phyloP scores from a whole-genome alignment of 108 stramenopile genomes.

The Stephanodiscus minutulus region DNA sequence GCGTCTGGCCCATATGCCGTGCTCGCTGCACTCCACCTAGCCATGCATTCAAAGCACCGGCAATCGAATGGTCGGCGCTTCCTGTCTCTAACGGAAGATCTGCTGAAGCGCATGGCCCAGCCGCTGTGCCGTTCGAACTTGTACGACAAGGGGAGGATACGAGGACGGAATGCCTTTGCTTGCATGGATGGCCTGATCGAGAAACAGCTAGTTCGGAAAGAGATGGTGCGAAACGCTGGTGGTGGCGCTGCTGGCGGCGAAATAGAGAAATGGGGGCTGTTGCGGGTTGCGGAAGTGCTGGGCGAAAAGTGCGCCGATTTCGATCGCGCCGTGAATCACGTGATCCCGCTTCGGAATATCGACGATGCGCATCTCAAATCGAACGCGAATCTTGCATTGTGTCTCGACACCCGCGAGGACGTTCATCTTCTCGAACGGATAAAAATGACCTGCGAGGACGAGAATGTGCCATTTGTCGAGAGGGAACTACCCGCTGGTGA shows the following conservation, averaged over 20 bases:
- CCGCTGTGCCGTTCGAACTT: constrained; percentile 53
- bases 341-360: constrained; percentile 10
- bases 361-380: not conserved
- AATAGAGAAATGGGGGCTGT: constrained; percentile 49
- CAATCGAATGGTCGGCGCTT: constrained; percentile 27
- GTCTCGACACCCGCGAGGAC: constrained; percentile 57
- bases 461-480: constrained; percentile 37
- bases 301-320: constrained; percentile 43
- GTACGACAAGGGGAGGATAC: constrained; percentile 48
- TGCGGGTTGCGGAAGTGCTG: constrained; percentile 43
- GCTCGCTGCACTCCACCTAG: constrained; percentile 43
- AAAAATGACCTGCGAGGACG: constrained; percentile 37
- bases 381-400: constrained; percentile 23
- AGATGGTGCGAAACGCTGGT: constrained; percentile 40
- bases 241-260: constrained; percentile 28
- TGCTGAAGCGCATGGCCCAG: constrained; percentile 56
- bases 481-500: constrained; percentile 61
- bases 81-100: constrained; percentile 48
- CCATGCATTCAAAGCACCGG: constrained; percentile 30
- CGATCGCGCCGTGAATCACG: constrained; percentile 34
- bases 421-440: constrained; percentile 43
- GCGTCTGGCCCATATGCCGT: constrained; percentile 57
- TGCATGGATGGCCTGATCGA: constrained; percentile 54
- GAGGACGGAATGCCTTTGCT: constrained; percentile 55
- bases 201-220: constrained; percentile 51